Conservation (phyloP, 2,329 filamentous ascomycete species). For the Alternaria ethzedia region DNA sequence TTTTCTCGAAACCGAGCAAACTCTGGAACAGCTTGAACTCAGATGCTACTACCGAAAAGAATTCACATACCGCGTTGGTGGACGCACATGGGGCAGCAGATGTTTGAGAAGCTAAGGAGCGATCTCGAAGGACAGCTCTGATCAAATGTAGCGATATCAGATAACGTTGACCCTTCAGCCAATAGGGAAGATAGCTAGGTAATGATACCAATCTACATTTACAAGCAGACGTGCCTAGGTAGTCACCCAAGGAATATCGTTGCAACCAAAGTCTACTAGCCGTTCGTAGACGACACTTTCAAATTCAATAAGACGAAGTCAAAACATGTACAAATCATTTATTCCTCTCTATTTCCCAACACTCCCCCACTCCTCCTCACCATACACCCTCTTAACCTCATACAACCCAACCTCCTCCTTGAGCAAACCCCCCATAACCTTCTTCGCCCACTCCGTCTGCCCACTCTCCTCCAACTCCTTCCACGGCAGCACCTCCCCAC, state of each 20-base stretch:
- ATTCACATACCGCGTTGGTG: too few species aligned
- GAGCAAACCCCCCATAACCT: conserved; percentile 20
- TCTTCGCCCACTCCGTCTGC: conserved; percentile 31
- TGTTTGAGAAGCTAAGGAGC: background rate
- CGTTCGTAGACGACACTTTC: background rate
- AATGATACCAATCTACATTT: background rate
- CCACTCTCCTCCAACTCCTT: conserved; percentile 20
- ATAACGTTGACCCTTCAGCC: background rate
- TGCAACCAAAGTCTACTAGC: background rate
- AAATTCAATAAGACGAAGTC: background rate
- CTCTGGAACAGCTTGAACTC: background rate
- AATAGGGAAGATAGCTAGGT: background rate
- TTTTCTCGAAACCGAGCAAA: background rate
- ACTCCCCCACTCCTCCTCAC: conserved; percentile 15
- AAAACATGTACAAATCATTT: background rate
- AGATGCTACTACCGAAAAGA: too few species aligned
- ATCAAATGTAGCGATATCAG: background rate
- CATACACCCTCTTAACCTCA: conserved; percentile 23
- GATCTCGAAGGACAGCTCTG: background rate
- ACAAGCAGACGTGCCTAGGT: background rate
- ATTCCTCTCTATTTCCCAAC: conserved; percentile 3
- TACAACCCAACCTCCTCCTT: conserved; percentile 27
- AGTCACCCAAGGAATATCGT: background rate
- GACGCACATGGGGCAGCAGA: background rate
- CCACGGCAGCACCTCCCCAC: conserved; percentile 23